Base-by-base conservation (phyloP, 1,139 yeast genomes). In the Pichia sp. region DNA sequence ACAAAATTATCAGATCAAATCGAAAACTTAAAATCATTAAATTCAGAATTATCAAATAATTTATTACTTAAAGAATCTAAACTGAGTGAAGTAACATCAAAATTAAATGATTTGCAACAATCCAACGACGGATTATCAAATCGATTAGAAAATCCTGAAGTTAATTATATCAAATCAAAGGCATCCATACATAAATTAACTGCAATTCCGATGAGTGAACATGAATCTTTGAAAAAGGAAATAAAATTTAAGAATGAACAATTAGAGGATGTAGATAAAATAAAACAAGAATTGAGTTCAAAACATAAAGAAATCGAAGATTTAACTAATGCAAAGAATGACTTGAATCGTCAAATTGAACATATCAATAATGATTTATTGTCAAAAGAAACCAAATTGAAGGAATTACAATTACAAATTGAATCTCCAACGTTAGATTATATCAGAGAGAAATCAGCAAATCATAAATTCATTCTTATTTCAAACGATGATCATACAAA, bases 171-270 rank as follows among this genome's bases (percentile, higher is more conserved):
- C 55, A 51, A 61, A 3, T 55, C 62, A 7, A 68, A 66, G 47
- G 71, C 74, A 5, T 49, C 51, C 1, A 43, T 52, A 5, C 57
- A 62, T 14, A 67, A 67, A 5, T 50, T 63, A 25, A 62, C 65
- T 8, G 61, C 64, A 18, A 44, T 79, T 25, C 59, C 73, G 14
- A 54, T 59, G 25, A 57, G 54, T 13, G 67, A 68, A 38, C 60
- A 66, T 44, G 55, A 60, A 25, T 47, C 45, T 13, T 19, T 44
- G 47, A 50, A 27, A 8, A 42, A 44, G 16, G 19, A 45, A 11
- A 42, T 53, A 10, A 53, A 36, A 50, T 49, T 34, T 25, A 54
- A 47, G 18, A 36, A 50, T n/a, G 28, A 19, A 9, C 27, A 47
- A 9, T 42, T 48, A 10, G 44, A 29, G 9, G 22, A 47, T 29